These are phyloP conservation scores for Xylariaceae sp. DNA, from an alignment of 2,329 filamentous ascomycete species.

Conservation along the genomic window DNA sequence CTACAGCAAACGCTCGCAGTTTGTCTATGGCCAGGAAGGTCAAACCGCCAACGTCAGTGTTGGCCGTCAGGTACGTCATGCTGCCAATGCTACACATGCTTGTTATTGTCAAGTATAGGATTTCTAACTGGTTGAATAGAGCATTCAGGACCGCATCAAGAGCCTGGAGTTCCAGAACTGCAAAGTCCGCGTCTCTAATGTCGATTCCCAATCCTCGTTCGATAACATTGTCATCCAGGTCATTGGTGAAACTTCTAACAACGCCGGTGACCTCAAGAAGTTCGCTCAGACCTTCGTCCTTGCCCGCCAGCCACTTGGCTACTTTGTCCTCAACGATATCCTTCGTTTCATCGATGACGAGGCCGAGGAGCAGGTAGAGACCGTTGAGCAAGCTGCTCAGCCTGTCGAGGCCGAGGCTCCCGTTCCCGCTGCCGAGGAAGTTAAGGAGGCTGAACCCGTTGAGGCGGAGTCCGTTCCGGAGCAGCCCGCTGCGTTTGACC, in stretches of 20 bases:
- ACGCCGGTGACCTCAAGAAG: constrained; percentile 83
- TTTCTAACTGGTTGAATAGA: constrained; percentile 43
- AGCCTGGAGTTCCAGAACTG: constrained; percentile 90
- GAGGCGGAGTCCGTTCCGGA: constrained; percentile 35
- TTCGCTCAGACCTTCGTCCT: constrained; percentile 98
- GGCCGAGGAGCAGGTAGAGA: constrained; percentile 61
- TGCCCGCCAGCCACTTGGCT: constrained; percentile 90
- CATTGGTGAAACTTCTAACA: constrained; percentile 96
- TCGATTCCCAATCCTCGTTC: constrained; percentile 89
- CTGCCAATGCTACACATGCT: neutral
- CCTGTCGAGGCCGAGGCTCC: constrained; percentile 28
- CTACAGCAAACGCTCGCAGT: constrained; percentile 93
- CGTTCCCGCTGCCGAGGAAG: constrained; percentile 27
- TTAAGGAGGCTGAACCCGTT: constrained; percentile 32
- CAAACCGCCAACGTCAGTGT: constrained; percentile 82
- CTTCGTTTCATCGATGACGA: constrained; percentile 88
- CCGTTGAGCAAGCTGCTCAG: constrained; percentile 21
- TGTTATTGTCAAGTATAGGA: neutral
- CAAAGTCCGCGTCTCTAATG: constrained; percentile 97
- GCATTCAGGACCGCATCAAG: constrained; percentile 92
- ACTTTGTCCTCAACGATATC: constrained; percentile 98
- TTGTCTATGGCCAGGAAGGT: constrained; percentile 86
- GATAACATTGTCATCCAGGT: constrained; percentile 96
- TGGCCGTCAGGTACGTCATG: constrained; percentile 69
- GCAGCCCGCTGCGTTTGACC: constrained; percentile 35